Conservation (phyloP, 805 yeast species). For the Candida namnaoensis region DNA sequence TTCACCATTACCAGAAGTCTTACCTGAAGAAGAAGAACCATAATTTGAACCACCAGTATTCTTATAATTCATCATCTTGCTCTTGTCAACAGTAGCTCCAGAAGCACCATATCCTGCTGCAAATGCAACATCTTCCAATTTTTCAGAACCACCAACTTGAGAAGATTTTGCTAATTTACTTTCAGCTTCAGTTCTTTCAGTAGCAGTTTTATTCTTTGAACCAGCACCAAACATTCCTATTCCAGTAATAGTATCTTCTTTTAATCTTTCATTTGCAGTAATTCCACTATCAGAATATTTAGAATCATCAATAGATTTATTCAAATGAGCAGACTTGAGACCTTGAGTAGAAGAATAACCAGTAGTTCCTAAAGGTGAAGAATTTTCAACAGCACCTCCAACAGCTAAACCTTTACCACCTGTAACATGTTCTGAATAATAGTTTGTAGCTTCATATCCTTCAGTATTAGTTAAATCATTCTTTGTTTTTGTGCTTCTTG, state of each 20-base stretch:
- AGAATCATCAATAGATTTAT: too few relatives aligned
- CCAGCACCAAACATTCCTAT: neutral
- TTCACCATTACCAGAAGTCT: neutral
- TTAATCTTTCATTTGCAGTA: neutral
- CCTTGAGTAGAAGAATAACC: too few relatives aligned
- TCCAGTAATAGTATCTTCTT: neutral
- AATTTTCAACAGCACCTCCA: neutral
- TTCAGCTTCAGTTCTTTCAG: slow-evolving; percentile 2
- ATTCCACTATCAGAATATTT: neutral
- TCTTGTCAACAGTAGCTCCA: neutral
- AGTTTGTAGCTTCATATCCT: slow-evolving; percentile 12
- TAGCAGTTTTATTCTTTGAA: too few relatives aligned
- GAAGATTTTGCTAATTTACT: neutral
- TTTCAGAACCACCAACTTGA: neutral
- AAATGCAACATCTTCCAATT: neutral
- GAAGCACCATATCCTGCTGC: slow-evolving; percentile 1
- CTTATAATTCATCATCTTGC: neutral
- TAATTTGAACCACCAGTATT: neutral
- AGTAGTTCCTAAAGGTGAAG: neutral
- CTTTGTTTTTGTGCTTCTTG: slow-evolving; percentile 1
- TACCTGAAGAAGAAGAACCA: neutral
- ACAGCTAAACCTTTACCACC: neutral
- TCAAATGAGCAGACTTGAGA: too few relatives aligned
- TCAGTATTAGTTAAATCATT: slow-evolving; percentile 8
- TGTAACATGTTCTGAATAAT: slow-evolving; percentile 6